Base-by-base conservation (phyloP, 352 stramenopile species). In the Phytophthora rubi region DNA sequence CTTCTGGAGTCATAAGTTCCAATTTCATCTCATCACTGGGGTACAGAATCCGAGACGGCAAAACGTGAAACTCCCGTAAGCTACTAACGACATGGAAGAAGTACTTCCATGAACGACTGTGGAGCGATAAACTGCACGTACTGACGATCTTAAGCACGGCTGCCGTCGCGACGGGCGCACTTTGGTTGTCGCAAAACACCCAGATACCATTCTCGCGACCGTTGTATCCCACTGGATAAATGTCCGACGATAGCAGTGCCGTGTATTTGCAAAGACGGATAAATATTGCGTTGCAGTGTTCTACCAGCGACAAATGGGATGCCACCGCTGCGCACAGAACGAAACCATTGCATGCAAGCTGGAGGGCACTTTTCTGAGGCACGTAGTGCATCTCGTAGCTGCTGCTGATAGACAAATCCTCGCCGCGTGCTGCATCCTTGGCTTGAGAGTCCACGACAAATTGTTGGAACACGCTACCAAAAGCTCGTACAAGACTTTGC, bases 321-420 rank as follows among this genome's bases (percentile, higher is more conserved):
- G 83, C 84, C 4, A 86, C 80, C 15, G 82, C 77, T n/a, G 85
- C 80, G 44, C 79, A 88, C 9, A 92, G 32, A 18, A 94, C 83
- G 18, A 94, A 83, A 2, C 85, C 87, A 48, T 94, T 94, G 77
- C 85, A 90, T 7, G 85, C 87, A 32, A 94, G 70, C 47, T 92
- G 83, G 2, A 94, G 76, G 42, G 88, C 88, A 26, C 73, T 88
- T 63, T 91, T 91, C 62, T 89, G 82, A 1, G 86, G 86, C 10
- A 91, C 62, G 59, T 94, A 93, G 59, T 82, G 67, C 67, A 81
- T 70, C 33, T 79, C 70, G 59, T 81, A 78, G 23, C 28, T 66
- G 12, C 62, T 73, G 9, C 67, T 45, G 0, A 70, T 54, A 12
- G 68, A 71, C 10, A 75, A 60, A 59, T 77, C 73, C 15, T 68